Percentiles rank a stretch among this genome's conserved stretches.
phyloP scores from a whole-genome alignment of 768 basidiomycete genomes.

The Cyathus striatus region DNA sequence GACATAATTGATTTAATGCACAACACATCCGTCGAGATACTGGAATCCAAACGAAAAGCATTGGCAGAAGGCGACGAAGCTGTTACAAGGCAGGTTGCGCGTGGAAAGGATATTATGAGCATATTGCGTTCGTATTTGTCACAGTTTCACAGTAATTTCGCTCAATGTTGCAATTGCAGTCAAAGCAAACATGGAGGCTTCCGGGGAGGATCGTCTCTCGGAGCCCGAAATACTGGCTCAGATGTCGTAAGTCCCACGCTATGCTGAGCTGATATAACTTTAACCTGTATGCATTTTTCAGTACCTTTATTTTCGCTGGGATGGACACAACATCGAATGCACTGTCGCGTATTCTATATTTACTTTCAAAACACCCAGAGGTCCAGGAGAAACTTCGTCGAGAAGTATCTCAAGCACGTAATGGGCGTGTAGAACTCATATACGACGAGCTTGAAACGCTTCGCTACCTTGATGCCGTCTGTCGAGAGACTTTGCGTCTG shows the following conservation, averaged over 20 bases:
- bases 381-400: conserved; percentile 28
- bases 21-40: no score
- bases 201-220: conserved; percentile 22
- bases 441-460: conserved; percentile 32
- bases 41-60: no score
- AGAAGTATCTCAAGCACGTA: conserved; percentile 23
- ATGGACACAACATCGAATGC: conserved; percentile 41
- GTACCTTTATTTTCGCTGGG: conserved; percentile 28
- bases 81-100: conserved; percentile 25
- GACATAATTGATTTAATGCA: no score
- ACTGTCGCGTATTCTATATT: conserved; percentile 26
- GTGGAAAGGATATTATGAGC: conserved; percentile 43
- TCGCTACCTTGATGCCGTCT: conserved; percentile 31
- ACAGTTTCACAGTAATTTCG: not conserved
- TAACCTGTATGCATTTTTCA: conserved; percentile 1
- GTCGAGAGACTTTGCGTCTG: conserved; percentile 35
- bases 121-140: conserved; percentile 30
- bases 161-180: conserved; percentile 14
- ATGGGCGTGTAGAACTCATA: conserved; percentile 15
- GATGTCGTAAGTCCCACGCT: conserved; percentile 16
- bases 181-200: conserved; percentile 24
- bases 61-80: no score
- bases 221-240: conserved; percentile 30
- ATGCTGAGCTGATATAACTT: not conserved
- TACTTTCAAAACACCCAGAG: conserved; percentile 23